Conservation (phyloP, 1,284 basidiomycete genomes). For the Ustilago hordei region DNA sequence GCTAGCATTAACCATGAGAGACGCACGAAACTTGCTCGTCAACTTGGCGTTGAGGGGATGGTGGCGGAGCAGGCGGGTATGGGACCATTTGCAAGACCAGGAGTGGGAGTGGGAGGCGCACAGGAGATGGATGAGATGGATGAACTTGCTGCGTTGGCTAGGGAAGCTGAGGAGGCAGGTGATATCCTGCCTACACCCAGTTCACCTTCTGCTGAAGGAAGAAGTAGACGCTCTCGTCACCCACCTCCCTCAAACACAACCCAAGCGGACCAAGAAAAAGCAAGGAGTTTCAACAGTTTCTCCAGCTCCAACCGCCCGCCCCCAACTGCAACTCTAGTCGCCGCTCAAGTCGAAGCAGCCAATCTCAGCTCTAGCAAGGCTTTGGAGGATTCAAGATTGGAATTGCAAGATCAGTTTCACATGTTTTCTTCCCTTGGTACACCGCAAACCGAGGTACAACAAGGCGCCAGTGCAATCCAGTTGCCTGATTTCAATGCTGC, state of each 20-base stretch:
- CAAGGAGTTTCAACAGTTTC: neutral
- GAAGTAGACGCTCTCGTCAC: conserved; percentile 4
- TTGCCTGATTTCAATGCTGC: conserved; percentile 4
- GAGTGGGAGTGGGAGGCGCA: neutral
- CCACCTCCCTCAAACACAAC: neutral
- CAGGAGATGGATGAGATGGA: conserved; percentile 27
- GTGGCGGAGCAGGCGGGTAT: neutral
- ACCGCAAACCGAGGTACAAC: too few relatives aligned
- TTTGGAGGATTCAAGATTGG: conserved; percentile 16
- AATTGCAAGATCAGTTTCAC: conserved; percentile 39
- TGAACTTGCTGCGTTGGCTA: conserved; percentile 36
- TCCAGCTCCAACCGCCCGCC: conserved; percentile 17
- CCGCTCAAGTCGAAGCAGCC: conserved; percentile 23
- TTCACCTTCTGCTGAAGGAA: neutral
- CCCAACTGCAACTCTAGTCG: conserved; percentile 9
- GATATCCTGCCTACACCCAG: neutral
- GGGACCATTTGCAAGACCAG: conserved; percentile 24
- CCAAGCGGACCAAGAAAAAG: neutral
- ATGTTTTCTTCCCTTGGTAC: neutral
- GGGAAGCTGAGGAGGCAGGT: conserved; percentile 37
- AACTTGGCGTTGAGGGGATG: neutral
- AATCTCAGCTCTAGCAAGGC: conserved; percentile 20
- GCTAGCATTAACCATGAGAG: conserved; percentile 20
- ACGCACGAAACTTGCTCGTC: neutral
- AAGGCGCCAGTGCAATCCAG: neutral